Percentiles rank a stretch among this genome's conserved stretches.
phyloP scores from a whole-genome alignment of 176 grass and related monocot genomes.

The Aegilops umbellulata region DNA sequence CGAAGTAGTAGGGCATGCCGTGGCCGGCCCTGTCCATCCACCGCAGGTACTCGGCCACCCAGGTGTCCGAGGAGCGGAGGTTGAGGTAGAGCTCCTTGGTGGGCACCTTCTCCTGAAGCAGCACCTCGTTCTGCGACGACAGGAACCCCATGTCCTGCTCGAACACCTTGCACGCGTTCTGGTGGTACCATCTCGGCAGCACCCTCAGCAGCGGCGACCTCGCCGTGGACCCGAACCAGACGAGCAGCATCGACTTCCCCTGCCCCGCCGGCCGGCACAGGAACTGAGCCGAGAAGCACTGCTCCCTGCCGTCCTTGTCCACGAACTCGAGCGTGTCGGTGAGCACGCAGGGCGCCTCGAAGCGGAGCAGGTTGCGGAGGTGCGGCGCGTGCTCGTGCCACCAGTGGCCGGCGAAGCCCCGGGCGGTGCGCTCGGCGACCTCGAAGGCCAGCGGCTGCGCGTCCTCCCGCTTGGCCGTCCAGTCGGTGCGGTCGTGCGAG shows the following conservation, averaged over 20 bases:
- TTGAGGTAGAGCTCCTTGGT: constrained; percentile 91
- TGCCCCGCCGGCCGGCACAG: too few relatives aligned
- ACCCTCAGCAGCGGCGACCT: too few relatives aligned
- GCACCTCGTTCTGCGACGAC: constrained; percentile 93
- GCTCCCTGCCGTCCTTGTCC: too few relatives aligned
- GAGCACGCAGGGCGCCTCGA: constrained; percentile 79
- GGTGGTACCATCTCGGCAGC: too few relatives aligned
- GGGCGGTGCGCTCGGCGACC: too few relatives aligned
- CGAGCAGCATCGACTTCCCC: too few relatives aligned
- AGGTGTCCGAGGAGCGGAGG: constrained; percentile 72
- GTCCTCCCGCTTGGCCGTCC: too few relatives aligned
- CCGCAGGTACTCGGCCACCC: constrained; percentile 91
- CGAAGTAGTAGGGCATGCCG: constrained; percentile 98
- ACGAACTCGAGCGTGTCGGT: constrained; percentile 61
- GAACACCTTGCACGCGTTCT: constrained; percentile 84
- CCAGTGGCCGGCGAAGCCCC: too few relatives aligned
- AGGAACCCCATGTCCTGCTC: constrained; percentile 99
- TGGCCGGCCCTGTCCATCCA: constrained; percentile 91
- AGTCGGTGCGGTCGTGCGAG: constrained; percentile 97
- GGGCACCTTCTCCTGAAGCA: constrained; percentile 74
- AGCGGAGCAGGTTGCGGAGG: constrained; percentile 59
- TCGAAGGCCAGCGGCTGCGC: too few relatives aligned
- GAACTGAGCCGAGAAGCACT: too few relatives aligned
- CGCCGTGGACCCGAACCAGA: too few relatives aligned
- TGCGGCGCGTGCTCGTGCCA: constrained; percentile 29